A percentile compares a stretch with the other conserved stretches of the same genome.
These are phyloP conservation scores for Cenococcum geophilum DNA, from an alignment of 495 filamentous ascomycete species.

Conservation along the genomic window DNA sequence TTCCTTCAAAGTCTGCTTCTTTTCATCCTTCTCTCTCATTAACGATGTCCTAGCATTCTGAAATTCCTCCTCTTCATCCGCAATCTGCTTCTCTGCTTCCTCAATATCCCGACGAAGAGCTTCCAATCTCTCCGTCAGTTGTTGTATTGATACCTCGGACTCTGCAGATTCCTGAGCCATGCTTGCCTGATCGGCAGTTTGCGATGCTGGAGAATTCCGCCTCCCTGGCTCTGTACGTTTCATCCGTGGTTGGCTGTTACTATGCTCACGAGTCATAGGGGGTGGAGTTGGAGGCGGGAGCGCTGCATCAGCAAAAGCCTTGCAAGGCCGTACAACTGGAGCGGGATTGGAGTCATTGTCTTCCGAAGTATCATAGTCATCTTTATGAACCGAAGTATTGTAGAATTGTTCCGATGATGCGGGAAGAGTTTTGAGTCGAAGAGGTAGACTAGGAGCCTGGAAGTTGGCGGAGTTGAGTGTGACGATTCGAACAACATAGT, in stretches of 20 bases:
- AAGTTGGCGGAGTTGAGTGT: slow-evolving; percentile 86
- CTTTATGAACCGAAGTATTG: slow-evolving; percentile 18
- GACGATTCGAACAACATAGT: slow-evolving; percentile 87
- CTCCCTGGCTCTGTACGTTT: slow-evolving; percentile 65
- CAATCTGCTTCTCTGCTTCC: slow-evolving; percentile 45
- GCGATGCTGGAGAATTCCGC: slow-evolving; percentile 67
- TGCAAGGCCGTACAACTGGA: slow-evolving; percentile 39
- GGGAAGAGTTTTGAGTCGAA: slow-evolving; percentile 61
- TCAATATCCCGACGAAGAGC: slow-evolving; percentile 35
- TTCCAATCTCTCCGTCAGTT: slow-evolving; percentile 47
- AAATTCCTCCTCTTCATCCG: slow-evolving; percentile 67
- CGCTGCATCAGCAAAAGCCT: slow-evolving; percentile 50
- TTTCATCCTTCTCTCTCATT: slow-evolving; percentile 60
- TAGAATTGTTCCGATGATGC: slow-evolving; percentile 31
- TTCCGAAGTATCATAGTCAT: slow-evolving; percentile 33
- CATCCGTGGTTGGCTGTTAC: slow-evolving; percentile 48
- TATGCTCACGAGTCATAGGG: slow-evolving; percentile 58
- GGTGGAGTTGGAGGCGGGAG: slow-evolving; percentile 46
- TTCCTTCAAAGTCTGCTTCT: slow-evolving; percentile 69
- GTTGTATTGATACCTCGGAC: slow-evolving; percentile 52
- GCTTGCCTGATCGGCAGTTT: slow-evolving; percentile 47
- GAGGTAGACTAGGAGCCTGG: slow-evolving; percentile 76
- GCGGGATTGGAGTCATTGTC: slow-evolving; percentile 42
- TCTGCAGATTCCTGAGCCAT: slow-evolving; percentile 40
- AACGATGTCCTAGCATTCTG: slow-evolving; percentile 54